A percentile compares a stretch with the other conserved stretches of the same genome.
These are phyloP conservation scores for Alternaria incomplexa DNA, from an alignment of 2,329 filamentous ascomycete species.

Conservation along the genomic window DNA sequence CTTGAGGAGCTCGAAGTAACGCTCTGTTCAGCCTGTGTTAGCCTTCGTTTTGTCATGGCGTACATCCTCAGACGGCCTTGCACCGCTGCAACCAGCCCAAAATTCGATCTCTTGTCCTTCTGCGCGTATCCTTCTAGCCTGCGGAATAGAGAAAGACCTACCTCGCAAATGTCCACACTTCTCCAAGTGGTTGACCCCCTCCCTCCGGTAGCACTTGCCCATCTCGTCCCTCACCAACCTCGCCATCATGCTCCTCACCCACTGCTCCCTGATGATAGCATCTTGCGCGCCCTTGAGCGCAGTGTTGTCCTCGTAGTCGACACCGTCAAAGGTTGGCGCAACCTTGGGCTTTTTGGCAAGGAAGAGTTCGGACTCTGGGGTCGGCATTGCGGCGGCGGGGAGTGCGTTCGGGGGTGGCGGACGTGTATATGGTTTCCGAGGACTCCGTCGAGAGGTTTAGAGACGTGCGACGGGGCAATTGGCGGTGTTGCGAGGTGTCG, in stretches of 20 bases:
- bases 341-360: slow-evolving; percentile 84
- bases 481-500: slow-evolving; percentile 12
- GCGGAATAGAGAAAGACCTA: slow-evolving; percentile 45
- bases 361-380: slow-evolving; percentile 81
- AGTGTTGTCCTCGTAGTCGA: slow-evolving; percentile 83
- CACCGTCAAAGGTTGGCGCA: slow-evolving; percentile 81
- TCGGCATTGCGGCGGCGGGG: slow-evolving; percentile 67
- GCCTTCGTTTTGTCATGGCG: slow-evolving; percentile 6
- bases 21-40: slow-evolving; percentile 61
- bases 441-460: not conserved
- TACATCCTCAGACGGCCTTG: not conserved
- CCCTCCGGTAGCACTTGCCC: slow-evolving; percentile 82
- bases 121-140: not conserved
- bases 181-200: slow-evolving; percentile 87
- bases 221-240: slow-evolving; percentile 81
- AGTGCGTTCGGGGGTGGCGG: not conserved
- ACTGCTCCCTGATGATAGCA: slow-evolving; percentile 82
- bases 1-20: slow-evolving; percentile 79
- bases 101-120: not conserved
- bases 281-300: slow-evolving; percentile 84
- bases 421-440: not conserved
- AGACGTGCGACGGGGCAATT: slow-evolving; percentile 16
- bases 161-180: slow-evolving; percentile 84
- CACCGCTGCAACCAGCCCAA: not conserved
- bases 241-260: slow-evolving; percentile 90